Evolutionary conservation across 2,329 filamentous ascomycete species (phyloP).

Genomic region (Aspergillus ochraceus): DNA sequence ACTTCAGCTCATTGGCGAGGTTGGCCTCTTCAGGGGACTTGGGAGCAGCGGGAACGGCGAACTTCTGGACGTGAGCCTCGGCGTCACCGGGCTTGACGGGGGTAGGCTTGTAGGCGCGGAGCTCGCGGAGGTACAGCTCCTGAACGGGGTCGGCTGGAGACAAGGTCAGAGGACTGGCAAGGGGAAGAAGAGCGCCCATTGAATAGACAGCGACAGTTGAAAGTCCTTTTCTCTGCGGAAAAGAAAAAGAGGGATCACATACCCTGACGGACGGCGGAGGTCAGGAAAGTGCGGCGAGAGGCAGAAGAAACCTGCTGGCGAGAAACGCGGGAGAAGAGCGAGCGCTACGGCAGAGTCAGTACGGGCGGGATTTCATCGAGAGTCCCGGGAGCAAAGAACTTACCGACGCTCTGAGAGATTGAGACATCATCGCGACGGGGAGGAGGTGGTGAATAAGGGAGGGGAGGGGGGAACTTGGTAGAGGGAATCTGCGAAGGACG

Average conservation of each 20-base stretch:
- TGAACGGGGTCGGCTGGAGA: conserved; percentile 88
- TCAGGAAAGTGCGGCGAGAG: conserved; percentile 64
- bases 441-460: conserved; percentile 29
- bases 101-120: conserved; percentile 90
- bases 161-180: conserved; percentile 7
- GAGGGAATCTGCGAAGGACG: conserved; percentile 18
- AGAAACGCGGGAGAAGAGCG: conserved; percentile 60
- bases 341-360: conserved; percentile 50
- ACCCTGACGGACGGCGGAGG: conserved; percentile 63
- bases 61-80: conserved; percentile 88
- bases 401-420: conserved; percentile 63
- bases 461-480: conserved; percentile 22
- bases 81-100: conserved; percentile 81
- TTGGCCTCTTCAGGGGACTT: conserved; percentile 90
- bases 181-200: background rate
- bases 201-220: background rate
- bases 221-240: background rate
- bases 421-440: conserved; percentile 56
- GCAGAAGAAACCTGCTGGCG: conserved; percentile 57
- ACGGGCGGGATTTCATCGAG: background rate
- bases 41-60: conserved; percentile 76
- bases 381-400: conserved; percentile 21
- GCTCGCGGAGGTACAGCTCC: conserved; percentile 94
- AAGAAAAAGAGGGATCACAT: conserved; percentile 33
- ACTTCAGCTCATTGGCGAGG: conserved; percentile 85